Conservation (phyloP, 2,329 filamentous ascomycete species). For the Colletotrichum tamarilloi region DNA sequence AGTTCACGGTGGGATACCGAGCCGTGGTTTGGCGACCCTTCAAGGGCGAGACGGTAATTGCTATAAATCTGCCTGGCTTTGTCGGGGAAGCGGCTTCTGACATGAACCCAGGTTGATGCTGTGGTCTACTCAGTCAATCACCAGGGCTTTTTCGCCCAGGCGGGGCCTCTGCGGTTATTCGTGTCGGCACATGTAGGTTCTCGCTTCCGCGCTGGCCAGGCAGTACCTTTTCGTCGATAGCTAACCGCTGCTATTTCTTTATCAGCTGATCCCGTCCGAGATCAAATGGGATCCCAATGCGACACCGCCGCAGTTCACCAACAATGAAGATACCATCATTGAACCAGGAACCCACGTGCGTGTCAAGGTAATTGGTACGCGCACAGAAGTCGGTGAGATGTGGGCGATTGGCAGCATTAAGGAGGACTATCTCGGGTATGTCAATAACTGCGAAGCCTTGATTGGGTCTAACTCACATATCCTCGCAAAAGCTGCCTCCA, state of each 20-base stretch:
- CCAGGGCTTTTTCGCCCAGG: slow-evolving; percentile 90
- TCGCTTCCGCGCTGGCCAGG: slow-evolving; percentile 31
- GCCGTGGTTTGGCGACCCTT: slow-evolving; percentile 98
- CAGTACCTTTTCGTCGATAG: slow-evolving; percentile 15
- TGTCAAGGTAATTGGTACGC: slow-evolving; percentile 92
- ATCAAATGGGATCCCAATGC: slow-evolving; percentile 96
- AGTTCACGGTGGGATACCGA: slow-evolving; percentile 94
- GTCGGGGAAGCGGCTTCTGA: slow-evolving; percentile 35
- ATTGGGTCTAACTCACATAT: slow-evolving; percentile 28
- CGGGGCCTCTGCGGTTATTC: slow-evolving; percentile 82
- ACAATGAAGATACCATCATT: slow-evolving; percentile 93
- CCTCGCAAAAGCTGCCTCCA: slow-evolving; percentile 33
- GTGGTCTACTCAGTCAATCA: slow-evolving; percentile 92
- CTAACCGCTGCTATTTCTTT: slow-evolving; percentile 41
- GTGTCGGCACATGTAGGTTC: slow-evolving; percentile 82
- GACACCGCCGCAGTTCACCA: slow-evolving; percentile 95
- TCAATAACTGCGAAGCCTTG: slow-evolving; percentile 15
- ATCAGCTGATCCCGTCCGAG: slow-evolving; percentile 86
- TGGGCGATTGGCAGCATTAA: slow-evolving; percentile 98
- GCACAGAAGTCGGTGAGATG: slow-evolving; percentile 94
- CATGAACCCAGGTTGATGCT: slow-evolving; percentile 80
- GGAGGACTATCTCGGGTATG: slow-evolving; percentile 78
- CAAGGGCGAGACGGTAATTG: slow-evolving; percentile 93
- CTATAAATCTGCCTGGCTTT: slow-evolving; percentile 31
- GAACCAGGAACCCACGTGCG: slow-evolving; percentile 94